Conservation (phyloP, 108 stramenopile species). For the Conticribra guillardii region DNA sequence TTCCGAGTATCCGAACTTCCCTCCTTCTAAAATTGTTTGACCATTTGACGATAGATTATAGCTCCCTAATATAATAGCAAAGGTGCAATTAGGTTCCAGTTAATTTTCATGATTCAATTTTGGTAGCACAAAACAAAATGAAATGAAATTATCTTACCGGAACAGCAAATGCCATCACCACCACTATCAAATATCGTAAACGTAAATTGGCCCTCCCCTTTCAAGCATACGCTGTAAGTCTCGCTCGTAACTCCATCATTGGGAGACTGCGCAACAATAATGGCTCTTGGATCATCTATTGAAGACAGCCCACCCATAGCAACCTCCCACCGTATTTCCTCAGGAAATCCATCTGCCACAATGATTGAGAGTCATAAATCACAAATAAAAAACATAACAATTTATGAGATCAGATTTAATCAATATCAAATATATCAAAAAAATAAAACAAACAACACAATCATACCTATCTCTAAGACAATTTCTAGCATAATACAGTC, state of each 20-base stretch:
- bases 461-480: no score
- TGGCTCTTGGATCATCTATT: neutral
- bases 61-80: no score
- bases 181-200: slow-evolving; percentile 23
- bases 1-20: neutral
- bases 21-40: neutral
- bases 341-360: slow-evolving; percentile 18
- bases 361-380: no score
- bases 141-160: no score
- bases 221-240: slow-evolving; percentile 17
- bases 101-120: no score
- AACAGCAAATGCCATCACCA: neutral
- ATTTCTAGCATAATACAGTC: slow-evolving; percentile 20
- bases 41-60: slow-evolving; percentile 3
- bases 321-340: slow-evolving; percentile 23
- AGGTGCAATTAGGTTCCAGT: no score
- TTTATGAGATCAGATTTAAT: no score
- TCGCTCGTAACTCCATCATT: neutral
- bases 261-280: slow-evolving; percentile 21
- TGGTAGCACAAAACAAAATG: no score
- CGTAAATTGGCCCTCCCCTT: slow-evolving; percentile 17
- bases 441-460: no score
- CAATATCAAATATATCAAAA: no score
- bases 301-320: neutral
- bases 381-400: no score